Base-by-base conservation (phyloP, 345 rosid genomes). In the Aethionema arabicum region DNA sequence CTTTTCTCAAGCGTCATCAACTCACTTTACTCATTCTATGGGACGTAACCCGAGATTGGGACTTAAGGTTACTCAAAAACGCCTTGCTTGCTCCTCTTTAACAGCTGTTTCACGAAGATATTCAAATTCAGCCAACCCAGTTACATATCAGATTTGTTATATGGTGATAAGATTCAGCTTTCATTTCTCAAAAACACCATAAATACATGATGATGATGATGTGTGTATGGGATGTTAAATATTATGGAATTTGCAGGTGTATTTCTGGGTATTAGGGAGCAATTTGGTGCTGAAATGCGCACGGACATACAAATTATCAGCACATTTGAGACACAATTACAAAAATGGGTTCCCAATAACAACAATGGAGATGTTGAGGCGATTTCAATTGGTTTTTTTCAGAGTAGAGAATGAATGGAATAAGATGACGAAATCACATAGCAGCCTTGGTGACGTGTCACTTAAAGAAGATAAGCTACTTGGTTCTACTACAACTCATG, bases 11-110 rank as follows among this genome's bases (percentile, higher is more conserved):
- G 96, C 52, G 83, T 90, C 53, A 46, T 93, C 69, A 93, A 93
- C 78, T 93, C 99, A 16, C 77, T 86, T 9, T 93, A 90, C 72
- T 93, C 99, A 7, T 93, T 90, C 78, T 90, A 90, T 93, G 99
- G 99, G 96, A 93, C 41, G 85, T 93, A 52, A 90, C 92, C 60
- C 83, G 99, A 52, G 99, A 93, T 80, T 93, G 99, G 99, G 97
- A 90, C 85, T 61, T 90, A 70, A 93, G 97, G 99, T 90, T 45
- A 32, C 2, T 5, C 5, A 7, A 13, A 45, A 59, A 53, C 63
- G 8, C 4, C 56, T 59, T 50, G 27, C 2, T 32, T 14, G 39
- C 11, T 6, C 53, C 47, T 46, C 4, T 73, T 41, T 41, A 29
- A 39, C 87, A 90, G 97, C 63, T 79, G 77, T 67, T 90, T 93